Percentiles rank a stretch among this genome's conserved stretches.
Conservation (phyloP, 805 yeast genomes). For the Metschnikowia hibisci region DNA sequence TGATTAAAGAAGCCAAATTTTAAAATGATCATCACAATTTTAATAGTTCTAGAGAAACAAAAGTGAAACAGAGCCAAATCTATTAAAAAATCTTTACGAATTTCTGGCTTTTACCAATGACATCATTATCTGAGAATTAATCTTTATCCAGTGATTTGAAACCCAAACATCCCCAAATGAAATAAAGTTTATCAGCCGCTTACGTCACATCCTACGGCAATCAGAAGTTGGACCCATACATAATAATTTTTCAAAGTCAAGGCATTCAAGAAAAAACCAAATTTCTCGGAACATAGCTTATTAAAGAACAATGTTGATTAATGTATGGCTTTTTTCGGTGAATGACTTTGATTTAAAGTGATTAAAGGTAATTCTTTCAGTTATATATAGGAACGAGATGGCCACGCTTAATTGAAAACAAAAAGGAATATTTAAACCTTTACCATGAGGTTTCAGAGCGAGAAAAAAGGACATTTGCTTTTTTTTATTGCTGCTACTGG, state of each 20-base stretch:
- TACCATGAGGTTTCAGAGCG: constrained; percentile 33
- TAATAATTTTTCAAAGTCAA: constrained; percentile 62
- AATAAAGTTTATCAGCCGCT: constrained; percentile 73
- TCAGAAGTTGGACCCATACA: constrained; percentile 63
- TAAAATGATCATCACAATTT: too few species aligned
- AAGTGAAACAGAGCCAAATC: too few species aligned
- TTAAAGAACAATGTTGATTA: constrained; percentile 48
- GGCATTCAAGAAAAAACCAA: constrained; percentile 32
- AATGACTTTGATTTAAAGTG: constrained; percentile 75
- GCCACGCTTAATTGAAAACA: constrained; percentile 24
- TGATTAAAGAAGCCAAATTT: too few species aligned
- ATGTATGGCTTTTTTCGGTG: constrained; percentile 65
- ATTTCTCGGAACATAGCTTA: constrained; percentile 13
- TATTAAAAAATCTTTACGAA: too few species aligned
- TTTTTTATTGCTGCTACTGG: too few species aligned
- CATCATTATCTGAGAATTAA: too few species aligned
- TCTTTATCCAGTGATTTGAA: constrained; percentile 46
- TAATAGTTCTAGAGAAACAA: too few species aligned
- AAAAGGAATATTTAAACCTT: constrained; percentile 19
- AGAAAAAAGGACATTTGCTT: too few species aligned
- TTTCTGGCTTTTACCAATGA: too few species aligned
- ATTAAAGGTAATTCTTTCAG: constrained; percentile 70
- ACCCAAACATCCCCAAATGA: too few species aligned
- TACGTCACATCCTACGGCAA: constrained; percentile 78
- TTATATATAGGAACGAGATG: constrained; percentile 51